These are phyloP conservation scores for Didymella lethalis DNA, from an alignment of 2,329 filamentous ascomycete genomes.

Conservation along the genomic window DNA sequence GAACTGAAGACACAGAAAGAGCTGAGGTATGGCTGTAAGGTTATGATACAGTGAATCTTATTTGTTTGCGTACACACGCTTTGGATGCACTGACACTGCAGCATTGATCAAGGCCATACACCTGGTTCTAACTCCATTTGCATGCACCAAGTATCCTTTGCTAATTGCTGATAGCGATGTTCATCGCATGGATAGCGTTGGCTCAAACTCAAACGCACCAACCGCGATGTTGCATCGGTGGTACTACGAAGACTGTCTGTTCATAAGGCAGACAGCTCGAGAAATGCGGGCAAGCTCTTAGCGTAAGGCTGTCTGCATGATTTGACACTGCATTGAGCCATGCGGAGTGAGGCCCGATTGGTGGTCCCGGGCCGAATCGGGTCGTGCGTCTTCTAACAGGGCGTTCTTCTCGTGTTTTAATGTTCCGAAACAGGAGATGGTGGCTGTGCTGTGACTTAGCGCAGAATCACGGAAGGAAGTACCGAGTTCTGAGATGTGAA, in stretches of 20 bases:
- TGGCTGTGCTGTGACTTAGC: not conserved
- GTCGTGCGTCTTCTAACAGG: not conserved
- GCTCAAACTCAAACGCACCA: not conserved
- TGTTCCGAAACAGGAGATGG: not conserved
- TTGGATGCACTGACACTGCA: not conserved
- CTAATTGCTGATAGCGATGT: not conserved
- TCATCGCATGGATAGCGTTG: not conserved
- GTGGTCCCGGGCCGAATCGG: not conserved
- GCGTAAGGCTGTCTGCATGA: not conserved
- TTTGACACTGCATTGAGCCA: not conserved
- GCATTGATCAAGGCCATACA: not conserved
- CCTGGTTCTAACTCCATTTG: not conserved
- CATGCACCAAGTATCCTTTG: not conserved
- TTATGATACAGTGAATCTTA: not conserved
- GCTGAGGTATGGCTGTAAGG: not conserved
- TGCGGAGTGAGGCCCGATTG: no score
- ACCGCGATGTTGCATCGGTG: not conserved
- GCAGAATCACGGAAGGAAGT: not conserved
- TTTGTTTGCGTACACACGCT: not conserved
- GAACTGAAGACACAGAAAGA: not conserved
- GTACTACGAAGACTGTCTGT: not conserved
- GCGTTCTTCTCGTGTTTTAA: not conserved
- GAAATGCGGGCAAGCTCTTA: not conserved
- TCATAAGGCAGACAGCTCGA: slow-evolving; percentile 3
- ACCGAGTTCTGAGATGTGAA: no score